These are phyloP conservation scores for Scedosporium dehoogii DNA, from an alignment of 2,329 filamentous ascomycete species.

Conservation along the genomic window DNA sequence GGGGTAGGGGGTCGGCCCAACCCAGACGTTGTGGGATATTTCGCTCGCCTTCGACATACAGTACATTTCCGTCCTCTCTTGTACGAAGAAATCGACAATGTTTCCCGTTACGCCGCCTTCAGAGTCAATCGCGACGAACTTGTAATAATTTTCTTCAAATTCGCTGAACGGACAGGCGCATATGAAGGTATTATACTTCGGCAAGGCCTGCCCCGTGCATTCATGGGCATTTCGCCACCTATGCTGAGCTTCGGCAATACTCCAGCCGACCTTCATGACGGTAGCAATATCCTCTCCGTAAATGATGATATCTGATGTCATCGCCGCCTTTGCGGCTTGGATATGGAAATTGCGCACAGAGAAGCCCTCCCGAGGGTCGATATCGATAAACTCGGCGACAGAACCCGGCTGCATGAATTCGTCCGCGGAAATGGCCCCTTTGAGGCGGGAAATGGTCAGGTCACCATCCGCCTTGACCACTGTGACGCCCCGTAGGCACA, in stretches of 20 bases:
- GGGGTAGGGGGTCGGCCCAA: constrained; percentile 76
- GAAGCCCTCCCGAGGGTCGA: constrained; percentile 83
- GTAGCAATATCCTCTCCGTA: constrained; percentile 66
- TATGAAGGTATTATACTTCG: constrained; percentile 79
- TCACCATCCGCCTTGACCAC: constrained; percentile 85
- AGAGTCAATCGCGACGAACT: constrained; percentile 68
- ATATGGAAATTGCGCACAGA: constrained; percentile 97
- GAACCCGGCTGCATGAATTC: constrained; percentile 57
- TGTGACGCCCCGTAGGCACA: constrained; percentile 69
- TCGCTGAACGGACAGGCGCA: constrained; percentile 52
- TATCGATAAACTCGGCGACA: constrained; percentile 60
- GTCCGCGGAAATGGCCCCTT: constrained; percentile 73
- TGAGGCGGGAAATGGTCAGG: constrained; percentile 62
- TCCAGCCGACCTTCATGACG: constrained; percentile 54
- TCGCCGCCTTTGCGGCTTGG: constrained; percentile 77
- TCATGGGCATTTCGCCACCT: constrained; percentile 61
- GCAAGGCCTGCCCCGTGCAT: constrained; percentile 40
- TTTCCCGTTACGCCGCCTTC: constrained; percentile 62
- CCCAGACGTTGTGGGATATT: constrained; percentile 80
- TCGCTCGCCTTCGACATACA: constrained; percentile 83
- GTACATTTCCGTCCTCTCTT: constrained; percentile 88
- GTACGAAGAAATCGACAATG: constrained; percentile 79
- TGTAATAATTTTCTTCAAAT: constrained; percentile 60
- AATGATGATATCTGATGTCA: constrained; percentile 83
- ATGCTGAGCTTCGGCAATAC: constrained; percentile 66